These are phyloP conservation scores for Closterium sp. DNA, from an alignment of 139 green algal genomes.

Conservation along the genomic window DNA sequence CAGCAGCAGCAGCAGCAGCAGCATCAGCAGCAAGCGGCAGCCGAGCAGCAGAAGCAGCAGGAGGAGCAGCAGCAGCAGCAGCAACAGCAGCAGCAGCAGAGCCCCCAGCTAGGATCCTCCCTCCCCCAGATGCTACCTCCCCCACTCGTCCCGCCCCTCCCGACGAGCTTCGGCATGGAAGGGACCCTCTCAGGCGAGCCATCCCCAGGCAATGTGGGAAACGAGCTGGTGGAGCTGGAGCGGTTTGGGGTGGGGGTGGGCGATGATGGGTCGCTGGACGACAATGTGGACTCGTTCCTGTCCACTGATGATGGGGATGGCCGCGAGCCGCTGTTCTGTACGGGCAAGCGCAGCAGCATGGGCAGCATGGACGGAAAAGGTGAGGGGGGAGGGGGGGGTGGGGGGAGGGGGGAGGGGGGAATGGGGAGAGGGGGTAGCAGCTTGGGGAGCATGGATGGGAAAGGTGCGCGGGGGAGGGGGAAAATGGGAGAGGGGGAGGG, in stretches of 20 bases:
- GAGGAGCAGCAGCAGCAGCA: slow-evolving; percentile 22
- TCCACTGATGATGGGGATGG: slow-evolving; percentile 36
- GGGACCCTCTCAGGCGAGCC: background rate
- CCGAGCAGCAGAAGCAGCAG: slow-evolving; percentile 3
- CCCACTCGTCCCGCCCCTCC: background rate
- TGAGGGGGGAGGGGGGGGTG: background rate
- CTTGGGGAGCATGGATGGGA: no score
- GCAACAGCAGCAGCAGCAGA: slow-evolving; percentile 10
- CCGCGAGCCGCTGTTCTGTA: background rate
- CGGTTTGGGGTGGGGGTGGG: slow-evolving; percentile 14
- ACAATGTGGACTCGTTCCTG: slow-evolving; percentile 49
- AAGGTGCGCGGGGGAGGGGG: background rate
- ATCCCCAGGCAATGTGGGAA: background rate
- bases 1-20: slow-evolving; percentile 20
- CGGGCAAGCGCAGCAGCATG: background rate
- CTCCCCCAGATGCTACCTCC: background rate
- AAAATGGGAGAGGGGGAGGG: background rate
- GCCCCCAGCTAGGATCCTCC: background rate
- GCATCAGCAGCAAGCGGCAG: slow-evolving; percentile 17
- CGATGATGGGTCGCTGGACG: slow-evolving; percentile 41
- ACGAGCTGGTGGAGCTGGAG: background rate
- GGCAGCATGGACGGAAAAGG: background rate
- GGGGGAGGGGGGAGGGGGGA: no score
- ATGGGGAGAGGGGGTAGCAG: no score
- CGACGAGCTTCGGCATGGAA: background rate